Evolutionary conservation across 768 basidiomycete species (phyloP).

Genomic region (Psilocybe cyanescens): DNA sequence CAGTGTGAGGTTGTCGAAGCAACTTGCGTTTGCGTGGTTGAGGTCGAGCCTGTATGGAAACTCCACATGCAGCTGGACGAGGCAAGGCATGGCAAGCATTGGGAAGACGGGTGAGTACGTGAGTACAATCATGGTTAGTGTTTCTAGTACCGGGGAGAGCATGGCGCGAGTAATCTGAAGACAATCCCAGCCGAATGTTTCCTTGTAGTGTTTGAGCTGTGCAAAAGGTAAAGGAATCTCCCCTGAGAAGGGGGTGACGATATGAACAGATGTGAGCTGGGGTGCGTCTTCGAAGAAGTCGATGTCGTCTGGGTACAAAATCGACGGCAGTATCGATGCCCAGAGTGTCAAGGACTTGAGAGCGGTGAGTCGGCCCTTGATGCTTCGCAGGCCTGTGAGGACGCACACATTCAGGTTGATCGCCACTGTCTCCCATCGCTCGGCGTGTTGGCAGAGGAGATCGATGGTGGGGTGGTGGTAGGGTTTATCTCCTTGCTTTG

Average conservation of each 20-base stretch:
- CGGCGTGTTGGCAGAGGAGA: constrained; percentile 3
- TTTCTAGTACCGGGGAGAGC: background rate
- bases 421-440: constrained; percentile 6
- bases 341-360: background rate
- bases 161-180: background rate
- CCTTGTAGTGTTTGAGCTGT: background rate
- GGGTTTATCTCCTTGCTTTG: background rate
- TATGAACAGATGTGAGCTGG: background rate
- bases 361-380: background rate
- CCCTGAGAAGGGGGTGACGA: background rate
- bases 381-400: background rate
- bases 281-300: background rate
- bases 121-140: background rate
- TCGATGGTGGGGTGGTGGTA: background rate
- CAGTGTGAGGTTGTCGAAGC: background rate
- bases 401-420: background rate
- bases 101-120: background rate
- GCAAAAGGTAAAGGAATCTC: background rate
- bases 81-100: background rate
- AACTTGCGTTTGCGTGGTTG: background rate
- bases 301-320: background rate
- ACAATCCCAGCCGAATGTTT: background rate
- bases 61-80: background rate
- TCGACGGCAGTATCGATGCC: background rate
- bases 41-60: background rate